Evolutionary conservation across 192 early-diverging fungal genomes (phyloP).

Genomic region (Coemansia biformis): DNA sequence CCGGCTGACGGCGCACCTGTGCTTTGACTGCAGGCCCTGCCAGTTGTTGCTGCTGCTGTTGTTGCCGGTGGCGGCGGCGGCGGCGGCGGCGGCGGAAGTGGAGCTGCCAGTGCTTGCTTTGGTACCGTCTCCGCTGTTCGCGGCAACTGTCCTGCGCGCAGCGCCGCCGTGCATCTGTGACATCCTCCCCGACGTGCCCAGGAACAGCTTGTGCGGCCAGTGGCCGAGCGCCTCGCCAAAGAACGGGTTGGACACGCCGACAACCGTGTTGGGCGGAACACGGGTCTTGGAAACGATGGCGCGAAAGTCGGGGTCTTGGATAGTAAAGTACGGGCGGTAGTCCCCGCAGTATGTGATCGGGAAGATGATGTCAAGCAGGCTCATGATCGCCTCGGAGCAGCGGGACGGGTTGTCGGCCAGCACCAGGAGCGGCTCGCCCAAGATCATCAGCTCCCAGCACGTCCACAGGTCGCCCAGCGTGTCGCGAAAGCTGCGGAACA

Average conservation of each 20-base stretch:
- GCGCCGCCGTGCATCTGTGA: slow-evolving; percentile 36
- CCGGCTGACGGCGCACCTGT: slow-evolving; percentile 73
- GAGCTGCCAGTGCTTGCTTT: no score
- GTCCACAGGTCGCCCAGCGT: slow-evolving; percentile 79
- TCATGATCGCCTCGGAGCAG: slow-evolving; percentile 78
- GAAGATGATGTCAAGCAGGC: slow-evolving; percentile 86
- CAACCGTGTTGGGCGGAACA: slow-evolving; percentile 72
- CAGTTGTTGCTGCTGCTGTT: slow-evolving; percentile 1
- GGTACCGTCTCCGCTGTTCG: no score
- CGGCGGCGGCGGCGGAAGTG: no score
- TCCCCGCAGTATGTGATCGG: slow-evolving; percentile 96
- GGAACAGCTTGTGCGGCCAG: slow-evolving; percentile 84
- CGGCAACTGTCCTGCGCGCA: no score
- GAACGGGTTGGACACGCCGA: slow-evolving; percentile 94
- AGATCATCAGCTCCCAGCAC: slow-evolving; percentile 90
- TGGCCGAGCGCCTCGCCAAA: slow-evolving; percentile 84
- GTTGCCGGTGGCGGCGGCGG: slow-evolving; percentile 3
- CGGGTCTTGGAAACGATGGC: slow-evolving; percentile 51
- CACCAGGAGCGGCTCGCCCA: slow-evolving; percentile 86
- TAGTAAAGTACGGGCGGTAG: slow-evolving; percentile 94
- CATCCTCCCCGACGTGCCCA: slow-evolving; percentile 50
- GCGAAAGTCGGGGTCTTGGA: slow-evolving; percentile 91
- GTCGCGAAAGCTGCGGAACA: slow-evolving; percentile 74
- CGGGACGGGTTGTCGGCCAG: slow-evolving; percentile 79
- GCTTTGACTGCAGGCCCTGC: slow-evolving; percentile 46